Conservation (phyloP, 1,284 basidiomycete genomes). For the Irpex sp. region DNA sequence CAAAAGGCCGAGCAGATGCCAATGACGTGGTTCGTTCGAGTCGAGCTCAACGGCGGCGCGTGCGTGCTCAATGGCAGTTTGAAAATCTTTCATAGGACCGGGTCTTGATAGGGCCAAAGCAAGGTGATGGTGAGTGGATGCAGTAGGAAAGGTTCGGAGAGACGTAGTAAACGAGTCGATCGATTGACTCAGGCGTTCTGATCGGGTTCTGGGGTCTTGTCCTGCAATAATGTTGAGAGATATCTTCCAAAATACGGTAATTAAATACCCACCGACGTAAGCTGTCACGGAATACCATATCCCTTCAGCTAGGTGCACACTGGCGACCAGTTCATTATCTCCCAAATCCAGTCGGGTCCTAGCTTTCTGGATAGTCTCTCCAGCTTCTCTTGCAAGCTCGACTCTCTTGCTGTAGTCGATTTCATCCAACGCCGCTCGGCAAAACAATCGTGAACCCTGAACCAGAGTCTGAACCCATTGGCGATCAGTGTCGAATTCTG, state of each 20-base stretch:
- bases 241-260: not conserved
- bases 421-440: conserved; percentile 42
- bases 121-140: conserved; percentile 76
- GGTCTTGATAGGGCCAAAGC: conserved; percentile 73
- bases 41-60: conserved; percentile 77
- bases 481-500: conserved; percentile 51
- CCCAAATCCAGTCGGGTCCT: conserved; percentile 43
- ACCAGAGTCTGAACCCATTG: conserved; percentile 73
- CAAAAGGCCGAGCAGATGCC: conserved; percentile 90
- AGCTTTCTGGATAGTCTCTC: conserved; percentile 51
- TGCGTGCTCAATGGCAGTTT: conserved; percentile 65
- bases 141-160: conserved; percentile 49
- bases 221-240: conserved; percentile 37
- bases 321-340: conserved; percentile 47
- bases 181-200: conserved; percentile 54
- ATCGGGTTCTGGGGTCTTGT: conserved; percentile 60
- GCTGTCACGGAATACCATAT: conserved; percentile 61
- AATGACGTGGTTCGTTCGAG: conserved; percentile 72
- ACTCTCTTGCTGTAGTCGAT: conserved; percentile 34
- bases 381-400: conserved; percentile 56
- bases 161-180: conserved; percentile 57
- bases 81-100: conserved; percentile 62
- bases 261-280: conserved; percentile 44
- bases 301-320: conserved; percentile 63
- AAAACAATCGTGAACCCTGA: conserved; percentile 74